Evolutionary conservation across 495 filamentous ascomycete species (phyloP), one percentile per base, ranked within the genome.

Genomic region (Xylaria scruposa): DNA sequence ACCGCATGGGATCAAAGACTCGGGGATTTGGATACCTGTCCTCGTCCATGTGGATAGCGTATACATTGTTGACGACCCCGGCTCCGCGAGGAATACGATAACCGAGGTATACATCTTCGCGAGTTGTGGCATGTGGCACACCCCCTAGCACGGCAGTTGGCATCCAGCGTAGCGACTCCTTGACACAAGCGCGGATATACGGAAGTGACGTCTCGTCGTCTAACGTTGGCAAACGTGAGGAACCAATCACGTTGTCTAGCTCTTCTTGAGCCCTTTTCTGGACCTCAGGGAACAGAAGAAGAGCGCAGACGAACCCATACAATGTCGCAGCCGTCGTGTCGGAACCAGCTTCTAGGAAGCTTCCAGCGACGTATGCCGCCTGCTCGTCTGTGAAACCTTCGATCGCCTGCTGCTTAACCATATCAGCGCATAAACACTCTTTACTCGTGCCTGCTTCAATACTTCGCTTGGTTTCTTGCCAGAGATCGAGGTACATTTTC

Each of bases 81-180:
- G 59, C 59, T 4, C 59, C 59, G n/a, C 12, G 24, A 42, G 59
- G 38, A 6, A 40, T 24, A 12, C 56, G 29, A 38, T 60, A 60
- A 15, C 31, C 31, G 3, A 36, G 15, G 56, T 60, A 60, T 21
- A 36, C 31, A 88, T 90, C 86, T 68, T 90, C 88, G 26, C 85
- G 78, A 12, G 68, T 84, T 0, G 83, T 80, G 5, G 79, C 77
- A 75, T 93, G 90, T 0, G 89, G 86, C 13, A 91, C 33, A 21
- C 56, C 76, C 58, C 88, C 88, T 68, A 86, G 77, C 24, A 56
- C 38, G 86, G 84, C 84, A 62, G 87, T 84, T 26, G 89, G 89
- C 63, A 86, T 80, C 88, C 88, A 91, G 70, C 89, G 83, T 21
- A 91, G 81, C 10, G 82, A 81, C 73, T 91, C 89, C 75, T 88